These are phyloP conservation scores for Psilocybe azurescens DNA, from an alignment of 768 basidiomycete species.

Conservation along the genomic window DNA sequence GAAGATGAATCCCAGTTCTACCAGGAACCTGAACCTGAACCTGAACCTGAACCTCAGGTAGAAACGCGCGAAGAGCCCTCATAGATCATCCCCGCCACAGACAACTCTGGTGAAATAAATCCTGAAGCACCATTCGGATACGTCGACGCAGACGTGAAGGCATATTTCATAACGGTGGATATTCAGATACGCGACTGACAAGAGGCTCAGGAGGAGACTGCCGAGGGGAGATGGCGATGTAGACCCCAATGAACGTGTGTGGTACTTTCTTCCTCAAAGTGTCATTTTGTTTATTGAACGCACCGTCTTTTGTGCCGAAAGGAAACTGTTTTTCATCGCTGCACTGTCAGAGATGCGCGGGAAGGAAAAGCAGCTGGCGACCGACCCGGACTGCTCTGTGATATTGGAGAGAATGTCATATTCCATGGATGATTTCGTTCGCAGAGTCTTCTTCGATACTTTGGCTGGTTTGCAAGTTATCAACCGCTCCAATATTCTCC, in stretches of 20 bases:
- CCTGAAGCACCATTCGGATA: conserved; percentile 87
- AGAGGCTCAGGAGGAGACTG: conserved; percentile 50
- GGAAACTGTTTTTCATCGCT: conserved; percentile 78
- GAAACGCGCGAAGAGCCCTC: conserved; percentile 54
- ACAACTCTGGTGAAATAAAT: conserved; percentile 43
- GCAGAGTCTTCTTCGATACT: conserved; percentile 88
- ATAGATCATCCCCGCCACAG: conserved; percentile 65
- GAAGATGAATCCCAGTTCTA: conserved; percentile 29
- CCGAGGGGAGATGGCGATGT: conserved; percentile 46
- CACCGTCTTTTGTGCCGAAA: conserved; percentile 47
- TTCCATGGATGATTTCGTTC: conserved; percentile 97
- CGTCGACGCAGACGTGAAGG: conserved; percentile 88
- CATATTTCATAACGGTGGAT: conserved; percentile 91
- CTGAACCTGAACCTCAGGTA: conserved; percentile 20
- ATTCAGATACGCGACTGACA: conserved; percentile 90
- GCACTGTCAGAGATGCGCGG: conserved; percentile 84
- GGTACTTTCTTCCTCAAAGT: neutral
- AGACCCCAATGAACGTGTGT: conserved; percentile 76
- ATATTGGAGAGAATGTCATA: conserved; percentile 89
- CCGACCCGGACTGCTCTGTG: conserved; percentile 92
- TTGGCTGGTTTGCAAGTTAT: conserved; percentile 84
- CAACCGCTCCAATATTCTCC: neutral
- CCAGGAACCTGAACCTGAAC: conserved; percentile 13
- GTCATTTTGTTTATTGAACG: conserved; percentile 15
- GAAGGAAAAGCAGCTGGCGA: conserved; percentile 89